These are phyloP conservation scores for Bipolaris gigantea DNA, from an alignment of 2,329 filamentous ascomycete species.

Conservation along the genomic window DNA sequence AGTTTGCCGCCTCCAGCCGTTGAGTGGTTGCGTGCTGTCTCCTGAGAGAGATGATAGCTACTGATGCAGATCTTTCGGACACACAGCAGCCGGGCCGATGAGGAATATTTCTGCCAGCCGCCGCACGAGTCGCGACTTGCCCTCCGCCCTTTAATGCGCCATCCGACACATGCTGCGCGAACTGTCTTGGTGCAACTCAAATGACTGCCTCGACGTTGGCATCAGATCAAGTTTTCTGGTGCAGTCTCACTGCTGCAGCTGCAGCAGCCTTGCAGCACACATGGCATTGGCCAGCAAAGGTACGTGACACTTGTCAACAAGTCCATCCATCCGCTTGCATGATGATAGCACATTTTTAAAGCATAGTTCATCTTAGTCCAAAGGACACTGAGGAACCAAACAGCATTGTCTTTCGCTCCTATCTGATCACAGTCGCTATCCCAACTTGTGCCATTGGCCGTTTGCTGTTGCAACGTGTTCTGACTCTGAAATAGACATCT, in stretches of 20 bases:
- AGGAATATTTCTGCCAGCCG: conserved; percentile 4
- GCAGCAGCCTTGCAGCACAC: not conserved
- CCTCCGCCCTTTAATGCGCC: conserved; percentile 7
- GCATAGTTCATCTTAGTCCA: conserved; percentile 51
- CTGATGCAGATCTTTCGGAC: conserved; percentile 16
- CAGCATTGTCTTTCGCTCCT: conserved; percentile 50
- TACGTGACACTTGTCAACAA: conserved; percentile 22
- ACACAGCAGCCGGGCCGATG: conserved; percentile 5
- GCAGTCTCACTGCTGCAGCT: not conserved
- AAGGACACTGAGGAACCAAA: conserved; percentile 45
- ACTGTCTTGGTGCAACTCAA: not conserved
- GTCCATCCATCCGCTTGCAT: conserved; percentile 20
- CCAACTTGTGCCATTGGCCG: not conserved
- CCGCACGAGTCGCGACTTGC: not conserved
- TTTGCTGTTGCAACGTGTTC: conserved; percentile 4
- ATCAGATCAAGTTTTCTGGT: not conserved
- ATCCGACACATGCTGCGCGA: conserved; percentile 2
- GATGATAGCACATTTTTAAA: conserved; percentile 46
- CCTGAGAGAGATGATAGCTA: conserved; percentile 19
- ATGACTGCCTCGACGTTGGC: not conserved
- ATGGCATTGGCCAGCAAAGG: conserved; percentile 14
- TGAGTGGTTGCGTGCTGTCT: conserved; percentile 27
- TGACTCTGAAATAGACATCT: conserved; percentile 8
- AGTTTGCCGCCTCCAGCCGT: conserved; percentile 26
- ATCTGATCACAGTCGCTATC: conserved; percentile 36